A percentile compares a stretch with the other conserved stretches of the same genome.
phyloP scores from a whole-genome alignment of 768 basidiomycete species.

The Collybiopsis luxurians region DNA sequence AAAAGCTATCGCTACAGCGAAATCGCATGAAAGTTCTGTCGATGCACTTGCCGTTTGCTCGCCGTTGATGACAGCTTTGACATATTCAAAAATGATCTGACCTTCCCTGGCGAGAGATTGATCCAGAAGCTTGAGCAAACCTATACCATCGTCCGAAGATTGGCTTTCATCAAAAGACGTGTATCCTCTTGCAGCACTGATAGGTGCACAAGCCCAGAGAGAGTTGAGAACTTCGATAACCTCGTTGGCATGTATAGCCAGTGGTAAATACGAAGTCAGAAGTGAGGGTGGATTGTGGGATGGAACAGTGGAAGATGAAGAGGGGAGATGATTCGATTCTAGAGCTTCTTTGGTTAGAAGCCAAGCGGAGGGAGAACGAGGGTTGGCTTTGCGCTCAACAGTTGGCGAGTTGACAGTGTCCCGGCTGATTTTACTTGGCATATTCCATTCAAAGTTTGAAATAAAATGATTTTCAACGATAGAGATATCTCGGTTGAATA shows the following conservation, averaged over 20 bases:
- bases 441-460: constrained; percentile 17
- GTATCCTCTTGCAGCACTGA: constrained; percentile 32
- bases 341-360: constrained; percentile 14
- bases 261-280: constrained; percentile 69
- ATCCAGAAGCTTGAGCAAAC: constrained; percentile 52
- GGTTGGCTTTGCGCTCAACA: constrained; percentile 15
- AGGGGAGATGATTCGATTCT: constrained; percentile 17
- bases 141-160: neutral
- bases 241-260: constrained; percentile 73
- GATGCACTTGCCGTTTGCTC: constrained; percentile 8
- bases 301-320: constrained; percentile 26
- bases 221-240: constrained; percentile 74
- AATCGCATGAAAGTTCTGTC: constrained; percentile 16
- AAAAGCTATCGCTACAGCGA: constrained; percentile 39
- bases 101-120: constrained; percentile 45
- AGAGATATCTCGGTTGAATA: constrained; percentile 52
- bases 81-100: constrained; percentile 45
- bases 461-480: constrained; percentile 38
- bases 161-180: neutral
- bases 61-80: constrained; percentile 17
- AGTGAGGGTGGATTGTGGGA: constrained; percentile 70
- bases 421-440: constrained; percentile 10
- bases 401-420: constrained; percentile 26
- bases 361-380: constrained; percentile 34
- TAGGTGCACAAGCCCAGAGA: constrained; percentile 77